phyloP scores from a whole-genome alignment of 2,329 filamentous ascomycete genomes.

The Colletotrichum sp. region DNA sequence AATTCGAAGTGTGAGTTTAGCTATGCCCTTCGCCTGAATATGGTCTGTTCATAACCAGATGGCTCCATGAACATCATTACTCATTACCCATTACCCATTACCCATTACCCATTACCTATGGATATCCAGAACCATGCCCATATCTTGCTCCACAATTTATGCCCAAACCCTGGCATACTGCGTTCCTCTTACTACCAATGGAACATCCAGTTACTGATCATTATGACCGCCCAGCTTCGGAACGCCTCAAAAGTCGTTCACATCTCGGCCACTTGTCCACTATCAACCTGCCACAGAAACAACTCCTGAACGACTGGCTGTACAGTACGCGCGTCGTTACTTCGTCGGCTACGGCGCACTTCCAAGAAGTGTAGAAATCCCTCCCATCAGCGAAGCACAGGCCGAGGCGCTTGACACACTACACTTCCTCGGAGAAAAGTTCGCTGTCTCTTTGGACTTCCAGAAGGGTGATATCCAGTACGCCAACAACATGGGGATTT shows the following conservation, averaged over 20 bases:
- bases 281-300: slow-evolving; percentile 53
- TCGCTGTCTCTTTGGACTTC: slow-evolving; percentile 49
- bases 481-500: slow-evolving; percentile 59
- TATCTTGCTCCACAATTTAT: background rate
- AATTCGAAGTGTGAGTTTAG: slow-evolving; percentile 45
- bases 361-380: slow-evolving; percentile 58
- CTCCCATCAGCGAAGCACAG: slow-evolving; percentile 59
- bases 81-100: too few relatives aligned
- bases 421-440: slow-evolving; percentile 53
- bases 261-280: slow-evolving; percentile 58
- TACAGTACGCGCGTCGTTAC: slow-evolving; percentile 64
- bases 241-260: slow-evolving; percentile 49
- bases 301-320: slow-evolving; percentile 57
- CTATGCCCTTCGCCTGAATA: background rate
- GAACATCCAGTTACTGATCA: background rate
- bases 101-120: too few relatives aligned
- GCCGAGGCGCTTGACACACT: slow-evolving; percentile 57
- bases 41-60: background rate
- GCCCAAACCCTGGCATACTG: background rate
- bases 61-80: background rate
- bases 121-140: background rate
- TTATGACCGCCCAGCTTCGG: slow-evolving; percentile 50
- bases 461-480: slow-evolving; percentile 60
- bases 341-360: slow-evolving; percentile 64
- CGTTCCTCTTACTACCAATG: background rate